phyloP scores from a whole-genome alignment of 2,329 filamentous ascomycete species.

The Beauveria asiatica region DNA sequence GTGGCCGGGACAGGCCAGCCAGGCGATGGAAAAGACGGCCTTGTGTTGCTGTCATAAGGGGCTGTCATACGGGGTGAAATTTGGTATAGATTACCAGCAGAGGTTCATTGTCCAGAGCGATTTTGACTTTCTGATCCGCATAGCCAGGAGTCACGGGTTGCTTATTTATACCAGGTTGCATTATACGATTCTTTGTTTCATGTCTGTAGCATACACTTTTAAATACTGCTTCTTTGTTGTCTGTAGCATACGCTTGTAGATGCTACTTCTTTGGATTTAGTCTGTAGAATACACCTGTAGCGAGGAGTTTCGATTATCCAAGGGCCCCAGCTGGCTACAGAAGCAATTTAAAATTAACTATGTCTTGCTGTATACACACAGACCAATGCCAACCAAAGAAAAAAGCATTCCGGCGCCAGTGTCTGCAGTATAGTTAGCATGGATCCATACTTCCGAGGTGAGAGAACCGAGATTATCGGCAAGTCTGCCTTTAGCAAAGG shows the following conservation, averaged over 20 bases:
- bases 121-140: slow-evolving; percentile 9
- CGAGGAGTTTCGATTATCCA: not conserved
- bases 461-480: not conserved
- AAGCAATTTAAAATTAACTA: not conserved
- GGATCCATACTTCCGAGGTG: not conserved
- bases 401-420: slow-evolving; percentile 76
- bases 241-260: not conserved
- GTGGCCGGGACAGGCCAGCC: not conserved
- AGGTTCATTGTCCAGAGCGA: not conserved
- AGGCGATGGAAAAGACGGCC: not conserved
- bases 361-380: slow-evolving; percentile 67
- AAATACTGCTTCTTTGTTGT: not conserved
- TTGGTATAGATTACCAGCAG: not conserved
- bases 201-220: not conserved
- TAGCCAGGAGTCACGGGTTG: slow-evolving; percentile 1
- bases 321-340: not conserved
- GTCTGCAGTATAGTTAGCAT: slow-evolving; percentile 38
- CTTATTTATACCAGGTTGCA: not conserved
- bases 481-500: not conserved
- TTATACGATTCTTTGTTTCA: not conserved
- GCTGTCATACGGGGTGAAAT: not conserved
- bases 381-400: slow-evolving; percentile 68
- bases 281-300: not conserved
- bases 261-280: not conserved
- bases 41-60: not conserved